Percentiles rank a stretch among this genome's conserved stretches.
phyloP scores from a whole-genome alignment of 306 rosid genomes.

The Inga leiocalycina region DNA sequence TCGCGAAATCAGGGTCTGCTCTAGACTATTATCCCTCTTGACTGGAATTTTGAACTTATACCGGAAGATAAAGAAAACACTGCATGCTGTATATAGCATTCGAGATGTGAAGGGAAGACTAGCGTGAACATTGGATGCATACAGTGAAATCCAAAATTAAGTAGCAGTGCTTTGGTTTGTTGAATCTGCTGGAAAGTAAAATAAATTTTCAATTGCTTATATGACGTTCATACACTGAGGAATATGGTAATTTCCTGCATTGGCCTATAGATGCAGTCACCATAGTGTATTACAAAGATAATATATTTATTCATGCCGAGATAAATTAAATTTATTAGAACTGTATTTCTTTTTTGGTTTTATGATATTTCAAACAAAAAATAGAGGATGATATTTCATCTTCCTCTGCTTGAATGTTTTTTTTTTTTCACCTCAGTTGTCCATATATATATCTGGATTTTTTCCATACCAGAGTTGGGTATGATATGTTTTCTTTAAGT shows the following conservation, averaged over 20 bases:
- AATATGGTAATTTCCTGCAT: neutral
- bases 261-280: neutral
- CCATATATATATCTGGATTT: neutral
- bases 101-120: neutral
- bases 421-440: neutral
- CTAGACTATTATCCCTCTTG: too few relatives aligned
- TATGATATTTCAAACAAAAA: neutral
- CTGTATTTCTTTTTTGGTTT: neutral
- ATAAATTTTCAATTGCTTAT: too few relatives aligned
- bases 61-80: neutral
- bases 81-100: neutral
- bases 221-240: too few relatives aligned
- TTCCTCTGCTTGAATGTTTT: neutral
- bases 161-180: neutral
- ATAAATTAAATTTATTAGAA: neutral
- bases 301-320: neutral
- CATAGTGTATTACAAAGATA: neutral
- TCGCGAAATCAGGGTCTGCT: too few relatives aligned
- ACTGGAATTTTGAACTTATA: too few relatives aligned
- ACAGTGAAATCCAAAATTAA: neutral
- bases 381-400: neutral
- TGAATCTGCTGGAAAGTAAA: too few relatives aligned
- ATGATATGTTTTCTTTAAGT: neutral
- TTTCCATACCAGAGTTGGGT: neutral
- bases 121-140: neutral